These are phyloP conservation scores for Xylaria flabelliformis DNA, from an alignment of 495 filamentous ascomycete species.

Conservation along the genomic window DNA sequence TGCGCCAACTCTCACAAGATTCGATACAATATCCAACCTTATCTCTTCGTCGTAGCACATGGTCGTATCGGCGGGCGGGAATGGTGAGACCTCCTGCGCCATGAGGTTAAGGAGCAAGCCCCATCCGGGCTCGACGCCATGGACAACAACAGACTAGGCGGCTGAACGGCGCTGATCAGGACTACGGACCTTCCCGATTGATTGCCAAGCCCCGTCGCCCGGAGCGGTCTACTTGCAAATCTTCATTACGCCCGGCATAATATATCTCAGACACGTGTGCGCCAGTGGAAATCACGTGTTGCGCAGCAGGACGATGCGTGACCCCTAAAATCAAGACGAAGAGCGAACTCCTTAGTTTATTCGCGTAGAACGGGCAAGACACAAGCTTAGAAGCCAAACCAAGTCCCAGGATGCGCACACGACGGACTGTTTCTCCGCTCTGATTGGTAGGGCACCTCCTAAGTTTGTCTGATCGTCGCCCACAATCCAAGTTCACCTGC, in stretches of 20 bases:
- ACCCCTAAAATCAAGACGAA: background rate
- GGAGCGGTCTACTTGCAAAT: background rate
- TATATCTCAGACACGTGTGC: conserved; percentile 4
- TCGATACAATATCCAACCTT: conserved; percentile 23
- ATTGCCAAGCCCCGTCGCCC: conserved; percentile 17
- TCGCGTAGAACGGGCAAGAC: background rate
- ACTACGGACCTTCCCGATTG: conserved; percentile 23
- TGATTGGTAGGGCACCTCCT: background rate
- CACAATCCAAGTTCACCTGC: background rate
- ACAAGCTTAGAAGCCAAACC: conserved; percentile 1
- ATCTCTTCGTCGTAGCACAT: conserved; percentile 12
- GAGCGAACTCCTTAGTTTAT: background rate
- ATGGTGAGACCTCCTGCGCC: conserved; percentile 18
- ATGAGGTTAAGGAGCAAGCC: conserved; percentile 2
- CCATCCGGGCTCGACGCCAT: background rate
- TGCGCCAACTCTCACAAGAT: conserved; percentile 1
- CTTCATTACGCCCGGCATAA: background rate
- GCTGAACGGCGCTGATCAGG: conserved; percentile 12
- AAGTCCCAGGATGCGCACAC: conserved; percentile 8
- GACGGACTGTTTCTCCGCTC: conserved; percentile 7
- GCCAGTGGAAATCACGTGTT: background rate
- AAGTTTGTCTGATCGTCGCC: conserved; percentile 12
- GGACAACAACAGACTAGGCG: background rate
- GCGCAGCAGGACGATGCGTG: background rate
- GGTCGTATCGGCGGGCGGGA: conserved; percentile 2